Evolutionary conservation across 352 stramenopile species (phyloP).

Genomic region (Phytopythium helicoides): DNA sequence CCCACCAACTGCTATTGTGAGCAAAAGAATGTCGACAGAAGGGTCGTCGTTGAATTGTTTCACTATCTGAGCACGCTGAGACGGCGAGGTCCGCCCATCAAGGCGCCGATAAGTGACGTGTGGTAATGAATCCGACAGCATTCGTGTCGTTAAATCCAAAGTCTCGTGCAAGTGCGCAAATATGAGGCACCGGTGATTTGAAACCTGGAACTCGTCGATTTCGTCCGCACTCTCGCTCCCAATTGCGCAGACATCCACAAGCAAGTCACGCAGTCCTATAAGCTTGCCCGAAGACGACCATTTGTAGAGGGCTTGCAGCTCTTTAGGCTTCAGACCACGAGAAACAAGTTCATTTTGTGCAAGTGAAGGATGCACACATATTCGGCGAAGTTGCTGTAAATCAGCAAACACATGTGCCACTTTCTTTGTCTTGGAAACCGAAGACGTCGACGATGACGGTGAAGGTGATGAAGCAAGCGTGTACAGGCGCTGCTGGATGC

Average conservation of each 20-base stretch:
- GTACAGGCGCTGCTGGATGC: conserved; percentile 89
- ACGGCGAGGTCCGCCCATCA: conserved; percentile 85
- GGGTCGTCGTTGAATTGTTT: conserved; percentile 92
- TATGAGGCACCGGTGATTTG: conserved; percentile 91
- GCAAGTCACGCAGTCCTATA: conserved; percentile 70
- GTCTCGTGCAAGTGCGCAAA: conserved; percentile 95
- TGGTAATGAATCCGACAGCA: conserved; percentile 75
- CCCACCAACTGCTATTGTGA: conserved; percentile 95
- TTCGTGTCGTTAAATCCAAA: conserved; percentile 92
- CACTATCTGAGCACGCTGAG: conserved; percentile 80
- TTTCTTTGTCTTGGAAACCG: conserved; percentile 7
- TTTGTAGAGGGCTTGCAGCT: conserved; percentile 28
- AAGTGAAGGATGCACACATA: conserved; percentile 95
- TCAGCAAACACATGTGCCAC: conserved; percentile 49
- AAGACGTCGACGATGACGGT: conserved; percentile 12
- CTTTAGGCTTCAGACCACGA: conserved; percentile 16
- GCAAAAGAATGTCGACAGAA: conserved; percentile 92
- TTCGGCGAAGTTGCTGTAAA: conserved; percentile 85
- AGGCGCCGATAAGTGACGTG: conserved; percentile 85
- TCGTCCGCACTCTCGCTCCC: conserved; percentile 14
- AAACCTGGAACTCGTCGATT: conserved; percentile 7
- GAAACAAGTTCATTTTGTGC: conserved; percentile 38
- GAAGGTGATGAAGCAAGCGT: conserved; percentile 23
- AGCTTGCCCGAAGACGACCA: conserved; percentile 92
- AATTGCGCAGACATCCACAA: conserved; percentile 65